These are phyloP conservation scores for Yamadazyma spencermartinsiae DNA, from an alignment of 1,139 yeast genomes.

Conservation along the genomic window DNA sequence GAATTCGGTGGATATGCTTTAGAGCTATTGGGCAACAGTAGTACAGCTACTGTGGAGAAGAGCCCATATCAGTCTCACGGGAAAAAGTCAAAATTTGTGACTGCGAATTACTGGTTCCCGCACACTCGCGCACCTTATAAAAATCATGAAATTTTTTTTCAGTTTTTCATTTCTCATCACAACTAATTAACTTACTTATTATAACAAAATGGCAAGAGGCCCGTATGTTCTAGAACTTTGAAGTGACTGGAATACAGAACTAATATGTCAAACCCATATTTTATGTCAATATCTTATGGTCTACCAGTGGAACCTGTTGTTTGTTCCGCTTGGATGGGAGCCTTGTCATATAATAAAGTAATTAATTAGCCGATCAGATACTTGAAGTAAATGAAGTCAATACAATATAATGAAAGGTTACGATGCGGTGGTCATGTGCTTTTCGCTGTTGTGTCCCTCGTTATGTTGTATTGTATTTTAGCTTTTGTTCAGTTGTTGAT, in stretches of 20 bases:
- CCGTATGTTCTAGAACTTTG: conserved; percentile 57
- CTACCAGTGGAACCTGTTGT: conserved; percentile 9
- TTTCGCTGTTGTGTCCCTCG: too few species aligned
- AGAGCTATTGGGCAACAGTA: too few species aligned
- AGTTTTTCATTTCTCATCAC: conserved; percentile 5
- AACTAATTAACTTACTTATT: conserved; percentile 5
- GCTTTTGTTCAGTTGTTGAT: too few species aligned
- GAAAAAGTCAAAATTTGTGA: too few species aligned
- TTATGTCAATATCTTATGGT: conserved; percentile 13
- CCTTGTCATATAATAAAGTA: conserved; percentile 28
- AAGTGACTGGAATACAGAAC: conserved; percentile 7
- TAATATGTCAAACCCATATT: conserved; percentile 9
- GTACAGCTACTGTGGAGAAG: too few species aligned
- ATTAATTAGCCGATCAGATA: too few species aligned
- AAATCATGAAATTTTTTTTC: too few species aligned
- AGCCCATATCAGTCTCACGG: too few species aligned
- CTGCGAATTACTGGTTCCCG: background rate
- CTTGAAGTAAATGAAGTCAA: background rate
- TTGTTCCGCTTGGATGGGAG: conserved; percentile 24
- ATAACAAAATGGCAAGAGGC: conserved; percentile 85
- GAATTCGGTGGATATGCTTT: too few species aligned
- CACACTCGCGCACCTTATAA: conserved; percentile 2
- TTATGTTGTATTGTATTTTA: too few species aligned
- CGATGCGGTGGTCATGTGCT: too few species aligned
- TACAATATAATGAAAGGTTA: too few species aligned